Evolutionary conservation across 2,329 filamentous ascomycete genomes (phyloP).

Genomic region (Diplodia intermedia): DNA sequence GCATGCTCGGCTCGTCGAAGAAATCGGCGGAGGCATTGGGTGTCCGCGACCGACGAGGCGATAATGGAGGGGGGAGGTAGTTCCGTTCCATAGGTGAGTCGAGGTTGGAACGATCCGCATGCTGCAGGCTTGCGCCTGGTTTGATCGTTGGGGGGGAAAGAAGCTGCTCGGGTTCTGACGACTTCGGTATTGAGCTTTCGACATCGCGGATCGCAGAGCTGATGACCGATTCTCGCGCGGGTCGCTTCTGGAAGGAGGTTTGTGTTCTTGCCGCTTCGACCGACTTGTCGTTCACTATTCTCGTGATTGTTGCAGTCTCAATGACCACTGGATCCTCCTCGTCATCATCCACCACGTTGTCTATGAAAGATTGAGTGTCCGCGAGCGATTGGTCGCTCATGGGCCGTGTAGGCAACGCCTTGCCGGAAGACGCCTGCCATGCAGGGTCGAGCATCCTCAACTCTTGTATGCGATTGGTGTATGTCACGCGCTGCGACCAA

Average conservation of each 20-base stretch:
- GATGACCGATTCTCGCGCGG: conserved; percentile 48
- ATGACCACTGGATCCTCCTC: conserved; percentile 53
- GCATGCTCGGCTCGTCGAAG: conserved; percentile 37
- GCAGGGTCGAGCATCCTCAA: conserved; percentile 73
- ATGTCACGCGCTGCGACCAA: conserved; percentile 75
- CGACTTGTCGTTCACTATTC: conserved; percentile 56
- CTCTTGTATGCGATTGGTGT: conserved; percentile 88
- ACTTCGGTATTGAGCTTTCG: conserved; percentile 43
- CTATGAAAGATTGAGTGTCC: conserved; percentile 42
- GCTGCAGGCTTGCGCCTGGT: conserved; percentile 35
- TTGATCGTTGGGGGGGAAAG: conserved; percentile 47
- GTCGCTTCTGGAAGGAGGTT: conserved; percentile 7
- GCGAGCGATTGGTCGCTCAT: conserved; percentile 64
- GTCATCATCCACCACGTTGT: conserved; percentile 46
- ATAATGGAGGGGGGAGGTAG: conserved; percentile 75
- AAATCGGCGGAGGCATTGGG: conserved; percentile 40
- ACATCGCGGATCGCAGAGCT: conserved; percentile 52
- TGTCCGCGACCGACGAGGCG: conserved; percentile 66
- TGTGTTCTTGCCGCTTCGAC: conserved; percentile 37
- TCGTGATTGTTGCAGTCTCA: conserved; percentile 61
- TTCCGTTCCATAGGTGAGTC: conserved; percentile 62
- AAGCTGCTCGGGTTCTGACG: conserved; percentile 39
- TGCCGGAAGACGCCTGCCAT: conserved; percentile 62
- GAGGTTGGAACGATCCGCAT: conserved; percentile 31
- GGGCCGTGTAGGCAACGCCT: conserved; percentile 76